These are phyloP conservation scores for Coniochaeta sp. DNA, from an alignment of 2,329 filamentous ascomycete species.

Conservation along the genomic window DNA sequence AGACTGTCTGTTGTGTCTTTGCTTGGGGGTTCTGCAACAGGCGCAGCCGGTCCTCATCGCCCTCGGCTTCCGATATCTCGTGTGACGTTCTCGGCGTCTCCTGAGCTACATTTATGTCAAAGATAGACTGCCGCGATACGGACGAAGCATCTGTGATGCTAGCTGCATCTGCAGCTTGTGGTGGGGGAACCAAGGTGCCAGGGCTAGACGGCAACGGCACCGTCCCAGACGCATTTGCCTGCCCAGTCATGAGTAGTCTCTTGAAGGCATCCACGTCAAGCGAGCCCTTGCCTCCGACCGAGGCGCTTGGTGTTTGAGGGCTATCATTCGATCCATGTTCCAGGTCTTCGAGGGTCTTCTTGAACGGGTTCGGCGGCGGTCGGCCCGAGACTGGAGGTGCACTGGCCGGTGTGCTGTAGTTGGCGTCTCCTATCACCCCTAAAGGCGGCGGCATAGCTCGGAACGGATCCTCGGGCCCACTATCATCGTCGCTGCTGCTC, in stretches of 20 bases:
- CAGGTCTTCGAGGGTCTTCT: constrained; percentile 44
- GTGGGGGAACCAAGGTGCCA: constrained; percentile 14
- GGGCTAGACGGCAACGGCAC: constrained; percentile 13
- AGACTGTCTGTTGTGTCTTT: constrained; percentile 10
- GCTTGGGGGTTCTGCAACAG: constrained; percentile 15
- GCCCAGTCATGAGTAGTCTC: constrained; percentile 67
- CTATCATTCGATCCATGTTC: constrained; percentile 28
- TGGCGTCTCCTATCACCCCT: constrained; percentile 15
- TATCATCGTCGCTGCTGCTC: constrained; percentile 18
- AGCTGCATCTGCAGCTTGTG: constrained; percentile 27
- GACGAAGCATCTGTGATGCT: constrained; percentile 53
- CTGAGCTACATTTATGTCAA: constrained; percentile 30
- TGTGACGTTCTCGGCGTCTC: constrained; percentile 53
- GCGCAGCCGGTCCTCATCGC: constrained; percentile 33
- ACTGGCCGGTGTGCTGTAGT: constrained; percentile 5
- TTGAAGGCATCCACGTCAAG: constrained; percentile 76
- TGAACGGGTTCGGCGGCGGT: constrained; percentile 45
- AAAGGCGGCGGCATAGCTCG: constrained; percentile 10
- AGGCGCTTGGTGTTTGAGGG: constrained; percentile 22
- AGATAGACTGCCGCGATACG: constrained; percentile 49
- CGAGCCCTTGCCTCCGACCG: constrained; percentile 31
- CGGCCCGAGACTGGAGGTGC: constrained; percentile 15
- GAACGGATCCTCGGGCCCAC: constrained; percentile 24
- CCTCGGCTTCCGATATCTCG: constrained; percentile 45
- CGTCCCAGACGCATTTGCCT: constrained; percentile 27